Percentiles rank a stretch among this genome's conserved stretches.
Conservation (phyloP, 176 grass and related monocot species). For the Saccharum officinarum region DNA sequence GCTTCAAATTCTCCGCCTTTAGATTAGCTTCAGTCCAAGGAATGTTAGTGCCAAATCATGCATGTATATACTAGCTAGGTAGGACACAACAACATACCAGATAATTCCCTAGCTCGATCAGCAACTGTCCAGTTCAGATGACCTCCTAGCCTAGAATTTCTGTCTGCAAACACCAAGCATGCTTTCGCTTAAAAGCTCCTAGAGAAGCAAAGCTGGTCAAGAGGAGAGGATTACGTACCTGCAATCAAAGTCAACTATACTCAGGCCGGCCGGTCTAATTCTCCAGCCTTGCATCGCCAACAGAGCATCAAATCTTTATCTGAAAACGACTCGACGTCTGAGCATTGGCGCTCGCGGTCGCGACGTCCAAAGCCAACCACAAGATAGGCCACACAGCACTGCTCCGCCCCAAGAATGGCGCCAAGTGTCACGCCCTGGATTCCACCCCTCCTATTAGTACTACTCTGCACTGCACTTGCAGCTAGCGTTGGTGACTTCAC, state of each 20-base stretch:
- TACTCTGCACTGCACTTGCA: not conserved
- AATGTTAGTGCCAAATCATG: no score
- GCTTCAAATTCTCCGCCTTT: slow-evolving; percentile 30
- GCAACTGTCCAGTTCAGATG: no score
- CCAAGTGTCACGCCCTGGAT: slow-evolving; percentile 38
- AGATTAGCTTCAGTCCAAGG: not conserved
- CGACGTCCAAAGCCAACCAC: slow-evolving; percentile 31
- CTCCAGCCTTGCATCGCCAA: not conserved
- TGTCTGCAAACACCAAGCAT: not conserved
- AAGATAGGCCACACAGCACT: not conserved
- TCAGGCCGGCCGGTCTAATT: no score
- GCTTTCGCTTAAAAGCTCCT: not conserved
- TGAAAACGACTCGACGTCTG: slow-evolving; percentile 1
- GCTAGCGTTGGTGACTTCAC: not conserved
- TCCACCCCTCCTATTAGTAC: slow-evolving; percentile 37
- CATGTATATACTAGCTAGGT: no score
- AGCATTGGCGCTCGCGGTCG: slow-evolving; percentile 6
- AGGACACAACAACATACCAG: no score
- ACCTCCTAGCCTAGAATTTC: not conserved
- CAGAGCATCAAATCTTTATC: slow-evolving; percentile 34
- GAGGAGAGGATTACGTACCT: no score
- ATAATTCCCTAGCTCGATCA: no score
- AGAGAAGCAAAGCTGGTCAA: no score
- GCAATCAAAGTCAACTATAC: no score
- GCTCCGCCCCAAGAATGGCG: not conserved